Base-by-base conservation (phyloP, 2,329 filamentous ascomycete species). In the Leptographium galeiforme region DNA sequence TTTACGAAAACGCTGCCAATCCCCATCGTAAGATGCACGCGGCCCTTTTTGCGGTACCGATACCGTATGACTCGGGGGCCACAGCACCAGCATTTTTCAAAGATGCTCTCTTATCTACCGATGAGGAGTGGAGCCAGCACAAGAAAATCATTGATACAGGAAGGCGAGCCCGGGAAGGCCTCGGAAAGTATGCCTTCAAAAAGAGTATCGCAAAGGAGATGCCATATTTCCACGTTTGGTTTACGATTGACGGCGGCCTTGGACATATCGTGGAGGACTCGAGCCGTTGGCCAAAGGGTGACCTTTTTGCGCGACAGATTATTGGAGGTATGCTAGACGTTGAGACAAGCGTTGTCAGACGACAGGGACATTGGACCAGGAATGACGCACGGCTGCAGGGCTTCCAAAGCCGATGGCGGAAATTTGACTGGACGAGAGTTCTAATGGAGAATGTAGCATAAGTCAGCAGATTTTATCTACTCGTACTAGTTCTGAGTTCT, bases 191-290 rank as follows among this genome's bases (percentile, higher is more conserved):
- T 52, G 90, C 93, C 1, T 98, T 98, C 66, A 78, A 91, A 1
- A 77, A 82, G 54, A 85, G 79, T 19, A 74, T 98, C 56, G 88
- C 87, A 13, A 95, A 94, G 70, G 91, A 98, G 72, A 91, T 94
- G 87, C 91, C 94, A 0, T 98, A 98, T 67, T 98, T 98, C 63
- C 93, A 98, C 66, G 91, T 84, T 19, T 98, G 91, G 90, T 97
- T 97, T 65, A 80, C 82, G 51, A 72, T 98, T 1, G 90, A 98
- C 64, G 93, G 93, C 2, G 93, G 93, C 0, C 69, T 98, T 59
- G 93, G 89, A 0, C 93, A 98, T 66, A 75, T 98, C 10, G 87
- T 98, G 0, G 93, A 98, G 68, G 87, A 98, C 61, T 73, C 82
- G 33, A 77, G 81, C 49, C 75, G 82, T 50, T 98, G 93, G 93